Base-by-base conservation (phyloP, 805 yeast species). In the Dipodascopsis uninucleata region DNA sequence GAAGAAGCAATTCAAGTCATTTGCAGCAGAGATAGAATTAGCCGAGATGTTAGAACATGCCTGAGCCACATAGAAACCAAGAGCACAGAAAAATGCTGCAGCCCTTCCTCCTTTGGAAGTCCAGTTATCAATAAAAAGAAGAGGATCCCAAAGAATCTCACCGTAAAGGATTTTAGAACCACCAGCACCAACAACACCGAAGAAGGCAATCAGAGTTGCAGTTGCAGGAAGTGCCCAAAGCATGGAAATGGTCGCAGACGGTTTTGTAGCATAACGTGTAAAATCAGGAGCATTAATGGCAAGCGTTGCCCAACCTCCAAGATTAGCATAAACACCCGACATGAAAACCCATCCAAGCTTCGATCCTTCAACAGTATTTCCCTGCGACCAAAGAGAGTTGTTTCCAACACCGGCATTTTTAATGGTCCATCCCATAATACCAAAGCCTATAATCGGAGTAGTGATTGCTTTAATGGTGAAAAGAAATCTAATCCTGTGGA, bases 321-420 rank as follows among this genome's bases (percentile, higher is more conserved):
- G 42, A 38, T 45, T 49, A 31, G 53, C 32, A 39, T 45, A 45
- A 7, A 49, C 31, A 10, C 49, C 45, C 18, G 80, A 82, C 95
- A 88, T 84, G 61, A 86, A 87, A 0, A 85, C 86, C 97, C 97
- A 88, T 21, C 77, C 87, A 53, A 81, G 76, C 2, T 66, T 82
- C 10, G 79, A 67, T 6, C 88, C 85, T 17, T 66, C 61, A n/a
- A 82, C 62, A 0, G 68, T 59, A 2, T 79, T 69, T 5, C 70
- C 66, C 53, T 79, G 81, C 45, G 14, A 62, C 49, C 54, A 47
- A 20, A 34, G 21, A 8, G 45, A 75, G 21, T 83, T 79, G 2
- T 81, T 79, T 20, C 95, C 95, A 29, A 78, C 78, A 31, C 95
- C 95, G 43, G 78, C 76, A 21, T 95, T 85, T 1, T 79, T 68